phyloP scores from a whole-genome alignment of 2,329 filamentous ascomycete genomes.

The Neobulgaria alba region DNA sequence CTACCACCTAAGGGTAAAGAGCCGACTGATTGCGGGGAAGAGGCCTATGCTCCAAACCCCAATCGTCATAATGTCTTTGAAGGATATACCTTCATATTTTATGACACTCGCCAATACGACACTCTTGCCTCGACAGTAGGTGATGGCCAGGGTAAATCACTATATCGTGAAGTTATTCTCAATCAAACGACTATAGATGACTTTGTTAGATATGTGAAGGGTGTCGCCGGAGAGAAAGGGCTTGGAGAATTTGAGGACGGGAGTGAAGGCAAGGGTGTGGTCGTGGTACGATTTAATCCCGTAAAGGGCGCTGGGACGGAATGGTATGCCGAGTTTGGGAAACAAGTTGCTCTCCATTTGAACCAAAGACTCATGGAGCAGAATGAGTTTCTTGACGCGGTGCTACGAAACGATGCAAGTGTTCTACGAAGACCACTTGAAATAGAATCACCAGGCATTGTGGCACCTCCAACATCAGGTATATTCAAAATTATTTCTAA shows the following conservation, averaged over 20 bases:
- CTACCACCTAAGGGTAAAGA: slow-evolving; percentile 71
- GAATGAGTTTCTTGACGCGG: slow-evolving; percentile 84
- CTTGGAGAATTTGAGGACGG: slow-evolving; percentile 55
- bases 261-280: slow-evolving; percentile 60
- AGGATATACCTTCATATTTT: slow-evolving; percentile 83
- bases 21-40: slow-evolving; percentile 55
- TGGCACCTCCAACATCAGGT: slow-evolving; percentile 23
- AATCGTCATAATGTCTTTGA: slow-evolving; percentile 66
- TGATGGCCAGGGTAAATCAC: slow-evolving; percentile 73
- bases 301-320: slow-evolving; percentile 41
- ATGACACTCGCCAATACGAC: slow-evolving; percentile 66
- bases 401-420: slow-evolving; percentile 70
- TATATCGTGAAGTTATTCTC: slow-evolving; percentile 53
- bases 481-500: too few species aligned
- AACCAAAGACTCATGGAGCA: slow-evolving; percentile 81
- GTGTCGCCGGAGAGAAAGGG: slow-evolving; percentile 65
- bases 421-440: slow-evolving; percentile 62
- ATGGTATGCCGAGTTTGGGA: slow-evolving; percentile 65
- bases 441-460: slow-evolving; percentile 32
- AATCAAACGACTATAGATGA: slow-evolving; percentile 63
- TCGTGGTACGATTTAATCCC: slow-evolving; percentile 67
- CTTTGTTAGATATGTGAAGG: slow-evolving; percentile 68
- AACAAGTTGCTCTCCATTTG: slow-evolving; percentile 59
- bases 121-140: slow-evolving; percentile 67
- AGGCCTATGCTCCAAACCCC: slow-evolving; percentile 60